Base-by-base conservation (phyloP, 192 early-diverging fungal genomes). In the Coemansia guatemalensis region DNA sequence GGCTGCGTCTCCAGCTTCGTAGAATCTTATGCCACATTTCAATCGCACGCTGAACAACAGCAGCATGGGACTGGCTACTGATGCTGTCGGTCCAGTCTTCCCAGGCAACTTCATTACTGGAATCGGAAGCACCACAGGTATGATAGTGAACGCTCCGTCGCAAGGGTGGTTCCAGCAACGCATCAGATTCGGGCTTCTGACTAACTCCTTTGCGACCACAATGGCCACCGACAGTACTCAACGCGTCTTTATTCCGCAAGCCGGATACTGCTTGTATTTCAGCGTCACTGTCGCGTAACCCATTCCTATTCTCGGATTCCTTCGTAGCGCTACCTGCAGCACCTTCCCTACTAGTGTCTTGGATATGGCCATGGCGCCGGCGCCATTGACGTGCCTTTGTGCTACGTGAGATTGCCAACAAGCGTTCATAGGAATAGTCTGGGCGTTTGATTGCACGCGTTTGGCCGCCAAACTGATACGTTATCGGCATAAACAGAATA, bases 11-110 rank as follows among this genome's bases (percentile, higher is more conserved):
- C 64, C 71, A 62, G 52, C 35, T 55, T 9, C 56, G 60, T 20
- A 67, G 29, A 21, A 78, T 66, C 25, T 22, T 62, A n/a, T 63
- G 58, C 75, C 75, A 78, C 67, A 65, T 78, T 0, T 23, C 29
- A 8, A 63, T 20, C 0, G 64, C 75, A 4, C 39, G 75, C 17
- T 62, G 48, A 48, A 58, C 62, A 6, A 66, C 18, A 18, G 26
- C 44, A 0, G 70, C 33, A 26, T 39, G 60, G 21, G 53, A 49
- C 2, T 14, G 51, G 22, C 24, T 11, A 5, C n/a, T n/a, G 27
- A 73, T 50, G 17, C 48, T 51, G 51, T 69, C 71, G 21, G 50
- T 67, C 75, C 75, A 78, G 53, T 56, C 60, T 24, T 24, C 17
- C 75, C 75, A 78, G 17, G 18, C 39, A 58, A 69, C 24, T 5